A percentile compares a stretch with the other conserved stretches of the same genome.
These are phyloP conservation scores for Russula emetica DNA, from an alignment of 768 basidiomycete species.

Conservation along the genomic window DNA sequence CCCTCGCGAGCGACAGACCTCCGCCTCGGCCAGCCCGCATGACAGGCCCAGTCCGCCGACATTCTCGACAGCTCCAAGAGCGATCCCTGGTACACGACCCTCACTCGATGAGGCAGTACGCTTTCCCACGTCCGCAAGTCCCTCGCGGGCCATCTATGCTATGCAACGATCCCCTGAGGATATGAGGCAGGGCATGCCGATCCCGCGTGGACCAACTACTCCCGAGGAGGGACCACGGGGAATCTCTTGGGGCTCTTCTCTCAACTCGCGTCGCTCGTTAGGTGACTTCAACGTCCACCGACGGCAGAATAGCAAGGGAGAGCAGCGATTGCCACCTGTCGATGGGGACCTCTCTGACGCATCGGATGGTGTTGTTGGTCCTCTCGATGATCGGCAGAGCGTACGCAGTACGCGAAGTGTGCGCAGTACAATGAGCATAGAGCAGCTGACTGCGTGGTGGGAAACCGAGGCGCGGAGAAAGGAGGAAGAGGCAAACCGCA, in stretches of 20 bases:
- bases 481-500: constrained; percentile 33
- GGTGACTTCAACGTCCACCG: constrained; percentile 18
- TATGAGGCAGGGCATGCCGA: constrained; percentile 24
- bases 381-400: constrained; percentile 23
- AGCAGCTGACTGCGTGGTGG: constrained; percentile 26
- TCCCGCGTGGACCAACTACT: constrained; percentile 20
- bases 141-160: constrained; percentile 18
- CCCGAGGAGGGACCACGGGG: constrained; percentile 23
- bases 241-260: constrained; percentile 19
- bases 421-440: constrained; percentile 25
- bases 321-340: constrained; percentile 12
- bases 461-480: constrained; percentile 27
- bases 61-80: constrained; percentile 12
- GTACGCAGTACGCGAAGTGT: constrained; percentile 20
- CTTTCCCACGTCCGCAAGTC: constrained; percentile 27
- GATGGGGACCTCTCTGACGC: constrained; percentile 19
- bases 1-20: constrained; percentile 22
- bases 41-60: constrained; percentile 20
- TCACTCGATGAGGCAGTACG: constrained; percentile 18
- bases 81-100: constrained; percentile 24
- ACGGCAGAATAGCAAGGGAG: constrained; percentile 22
- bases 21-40: constrained; percentile 25
- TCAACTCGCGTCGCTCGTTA: constrained; percentile 25
- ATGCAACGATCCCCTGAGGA: constrained; percentile 28
- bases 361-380: constrained; percentile 24